Conservation (phyloP, 2,329 filamentous ascomycete genomes). For the Didymella segeticola region DNA sequence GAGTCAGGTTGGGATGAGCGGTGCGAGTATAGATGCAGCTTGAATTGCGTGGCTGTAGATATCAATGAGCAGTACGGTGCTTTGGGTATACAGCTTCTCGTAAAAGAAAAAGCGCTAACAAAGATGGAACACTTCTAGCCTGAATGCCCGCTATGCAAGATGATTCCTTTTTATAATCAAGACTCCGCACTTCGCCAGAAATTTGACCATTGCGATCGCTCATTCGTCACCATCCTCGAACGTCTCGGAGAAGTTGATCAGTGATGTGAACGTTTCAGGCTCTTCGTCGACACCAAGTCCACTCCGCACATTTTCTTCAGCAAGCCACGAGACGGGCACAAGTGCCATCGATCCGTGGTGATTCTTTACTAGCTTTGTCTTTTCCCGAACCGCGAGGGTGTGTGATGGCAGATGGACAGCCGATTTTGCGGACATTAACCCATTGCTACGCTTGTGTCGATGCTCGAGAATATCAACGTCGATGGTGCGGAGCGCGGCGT, state of each 20-base stretch:
- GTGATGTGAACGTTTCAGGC: slow-evolving; percentile 28
- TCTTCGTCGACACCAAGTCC: slow-evolving; percentile 21
- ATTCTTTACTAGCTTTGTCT: slow-evolving; percentile 29
- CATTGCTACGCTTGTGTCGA: slow-evolving; percentile 45
- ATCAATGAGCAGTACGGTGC: too few relatives aligned
- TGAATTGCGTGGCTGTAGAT: too few relatives aligned
- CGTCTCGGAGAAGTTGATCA: slow-evolving; percentile 39
- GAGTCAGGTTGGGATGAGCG: too few relatives aligned
- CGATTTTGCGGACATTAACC: slow-evolving; percentile 16
- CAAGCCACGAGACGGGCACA: slow-evolving; percentile 38
- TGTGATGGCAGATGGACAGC: slow-evolving; percentile 7
- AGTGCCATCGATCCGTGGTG: slow-evolving; percentile 26
- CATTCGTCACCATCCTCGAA: slow-evolving; percentile 29
- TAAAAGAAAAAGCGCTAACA: neutral
- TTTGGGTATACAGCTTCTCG: neutral
- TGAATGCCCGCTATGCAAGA: neutral
- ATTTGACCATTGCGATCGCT: neutral
- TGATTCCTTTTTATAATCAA: neutral
- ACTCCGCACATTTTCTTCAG: slow-evolving; percentile 16
- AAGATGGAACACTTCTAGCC: neutral
- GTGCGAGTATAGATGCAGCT: too few relatives aligned
- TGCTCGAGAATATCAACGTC: slow-evolving; percentile 58
- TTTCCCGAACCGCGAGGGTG: slow-evolving; percentile 19
- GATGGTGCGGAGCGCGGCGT: slow-evolving; percentile 79
- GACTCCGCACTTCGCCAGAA: neutral